phyloP scores from a whole-genome alignment of 2,329 filamentous ascomycete genomes.

The Aureobasidium leucospermi region DNA sequence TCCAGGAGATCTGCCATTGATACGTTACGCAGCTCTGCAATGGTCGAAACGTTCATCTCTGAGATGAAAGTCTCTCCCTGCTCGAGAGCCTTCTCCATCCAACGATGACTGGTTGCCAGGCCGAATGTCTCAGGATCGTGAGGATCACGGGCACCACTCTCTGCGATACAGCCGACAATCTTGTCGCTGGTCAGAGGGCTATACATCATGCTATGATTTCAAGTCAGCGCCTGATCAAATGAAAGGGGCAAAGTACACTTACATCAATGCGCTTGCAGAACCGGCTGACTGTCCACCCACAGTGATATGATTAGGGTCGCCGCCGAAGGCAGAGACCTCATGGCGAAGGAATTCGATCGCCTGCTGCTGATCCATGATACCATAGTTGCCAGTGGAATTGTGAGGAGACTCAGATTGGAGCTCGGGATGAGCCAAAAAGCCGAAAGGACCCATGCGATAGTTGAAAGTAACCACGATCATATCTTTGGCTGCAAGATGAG shows the following conservation, averaged over 20 bases:
- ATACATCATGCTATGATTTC: constrained; percentile 21
- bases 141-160: constrained; percentile 24
- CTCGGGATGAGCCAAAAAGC: constrained; percentile 12
- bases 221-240: background rate
- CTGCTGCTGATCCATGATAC: constrained; percentile 23
- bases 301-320: constrained; percentile 24
- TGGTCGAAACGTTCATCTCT: constrained; percentile 4
- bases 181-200: constrained; percentile 21
- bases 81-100: background rate
- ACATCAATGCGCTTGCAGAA: background rate
- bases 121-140: constrained; percentile 18
- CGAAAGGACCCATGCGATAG: background rate
- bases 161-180: constrained; percentile 23
- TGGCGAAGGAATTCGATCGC: constrained; percentile 20
- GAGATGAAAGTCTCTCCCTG: background rate
- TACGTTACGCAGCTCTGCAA: constrained; percentile 12
- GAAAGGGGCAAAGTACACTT: too few species aligned
- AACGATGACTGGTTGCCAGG: background rate
- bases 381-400: constrained; percentile 25
- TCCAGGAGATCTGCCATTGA: constrained; percentile 1
- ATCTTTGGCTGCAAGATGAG: too few species aligned
- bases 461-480: background rate
- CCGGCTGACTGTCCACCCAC: constrained; percentile 16
- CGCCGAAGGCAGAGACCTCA: constrained; percentile 42
- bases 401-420: constrained; percentile 15